Evolutionary conservation across 2,329 filamentous ascomycete species (phyloP).

Genomic region (Penicillium decumbens): DNA sequence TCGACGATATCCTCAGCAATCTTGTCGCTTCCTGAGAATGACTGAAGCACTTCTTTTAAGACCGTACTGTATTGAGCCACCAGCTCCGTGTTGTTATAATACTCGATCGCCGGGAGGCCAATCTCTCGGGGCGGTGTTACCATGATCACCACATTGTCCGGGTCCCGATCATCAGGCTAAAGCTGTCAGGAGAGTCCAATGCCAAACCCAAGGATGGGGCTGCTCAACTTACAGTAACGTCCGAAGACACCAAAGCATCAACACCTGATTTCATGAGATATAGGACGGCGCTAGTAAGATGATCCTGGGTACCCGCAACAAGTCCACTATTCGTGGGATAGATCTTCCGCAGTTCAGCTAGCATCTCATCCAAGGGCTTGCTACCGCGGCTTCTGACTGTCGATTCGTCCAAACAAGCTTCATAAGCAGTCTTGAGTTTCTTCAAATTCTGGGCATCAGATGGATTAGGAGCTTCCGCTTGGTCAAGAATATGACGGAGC

Average conservation of each 20-base stretch:
- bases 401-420: slow-evolving; percentile 62
- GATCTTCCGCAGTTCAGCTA: slow-evolving; percentile 50
- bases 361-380: slow-evolving; percentile 53
- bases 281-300: slow-evolving; percentile 35
- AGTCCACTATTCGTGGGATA: slow-evolving; percentile 39
- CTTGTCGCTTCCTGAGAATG: slow-evolving; percentile 35
- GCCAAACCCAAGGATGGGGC: not conserved
- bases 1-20: slow-evolving; percentile 47
- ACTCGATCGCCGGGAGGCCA: slow-evolving; percentile 59
- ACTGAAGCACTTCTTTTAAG: slow-evolving; percentile 40
- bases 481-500: slow-evolving; percentile 61
- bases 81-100: slow-evolving; percentile 54
- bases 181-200: slow-evolving; percentile 5
- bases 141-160: slow-evolving; percentile 50
- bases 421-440: slow-evolving; percentile 61
- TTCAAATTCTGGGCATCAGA: slow-evolving; percentile 52
- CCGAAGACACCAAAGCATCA: slow-evolving; percentile 31
- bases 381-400: slow-evolving; percentile 53
- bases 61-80: slow-evolving; percentile 49
- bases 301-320: slow-evolving; percentile 18
- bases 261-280: slow-evolving; percentile 38
- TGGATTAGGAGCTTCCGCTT: slow-evolving; percentile 39
- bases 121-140: slow-evolving; percentile 45
- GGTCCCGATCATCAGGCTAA: slow-evolving; percentile 51
- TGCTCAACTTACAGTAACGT: slow-evolving; percentile 30